phyloP scores from a whole-genome alignment of 2,329 filamentous ascomycete genomes.

The Mariannaea sp. region DNA sequence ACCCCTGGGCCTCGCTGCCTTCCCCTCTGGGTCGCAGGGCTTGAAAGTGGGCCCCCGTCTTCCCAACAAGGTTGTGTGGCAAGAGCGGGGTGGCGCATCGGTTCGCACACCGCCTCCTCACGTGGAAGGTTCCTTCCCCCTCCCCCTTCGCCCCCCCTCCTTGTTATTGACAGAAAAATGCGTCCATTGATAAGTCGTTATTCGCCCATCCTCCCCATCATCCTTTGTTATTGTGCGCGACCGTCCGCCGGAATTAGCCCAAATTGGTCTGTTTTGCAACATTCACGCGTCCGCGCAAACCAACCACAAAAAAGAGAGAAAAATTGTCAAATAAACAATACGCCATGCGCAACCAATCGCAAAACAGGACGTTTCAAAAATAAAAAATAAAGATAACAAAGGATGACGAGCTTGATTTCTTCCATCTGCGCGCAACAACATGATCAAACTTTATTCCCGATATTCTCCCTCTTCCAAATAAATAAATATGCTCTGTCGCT shows the following conservation, averaged over 20 bases:
- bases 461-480: neutral
- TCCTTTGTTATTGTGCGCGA: neutral
- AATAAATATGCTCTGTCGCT: neutral
- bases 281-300: constrained; percentile 11
- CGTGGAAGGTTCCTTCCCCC: constrained; percentile 4
- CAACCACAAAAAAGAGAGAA: neutral
- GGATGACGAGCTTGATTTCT: too few species aligned
- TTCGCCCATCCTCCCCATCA: neutral
- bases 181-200: neutral
- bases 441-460: too few species aligned
- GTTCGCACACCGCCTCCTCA: constrained; percentile 15
- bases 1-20: neutral
- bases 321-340: constrained; percentile 12
- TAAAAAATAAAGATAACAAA: constrained; percentile 2
- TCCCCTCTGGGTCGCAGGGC: neutral
- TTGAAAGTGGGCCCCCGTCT: neutral
- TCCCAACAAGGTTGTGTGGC: neutral
- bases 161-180: too few species aligned
- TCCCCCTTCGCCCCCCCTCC: neutral
- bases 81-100: constrained; percentile 15
- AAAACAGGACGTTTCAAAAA: constrained; percentile 7
- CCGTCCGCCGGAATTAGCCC: neutral
- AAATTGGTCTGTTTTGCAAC: constrained; percentile 8
- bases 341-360: neutral
- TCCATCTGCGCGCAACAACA: too few species aligned